phyloP scores from a whole-genome alignment of 177 flowering plant species.

The Vitis hybrid region DNA sequence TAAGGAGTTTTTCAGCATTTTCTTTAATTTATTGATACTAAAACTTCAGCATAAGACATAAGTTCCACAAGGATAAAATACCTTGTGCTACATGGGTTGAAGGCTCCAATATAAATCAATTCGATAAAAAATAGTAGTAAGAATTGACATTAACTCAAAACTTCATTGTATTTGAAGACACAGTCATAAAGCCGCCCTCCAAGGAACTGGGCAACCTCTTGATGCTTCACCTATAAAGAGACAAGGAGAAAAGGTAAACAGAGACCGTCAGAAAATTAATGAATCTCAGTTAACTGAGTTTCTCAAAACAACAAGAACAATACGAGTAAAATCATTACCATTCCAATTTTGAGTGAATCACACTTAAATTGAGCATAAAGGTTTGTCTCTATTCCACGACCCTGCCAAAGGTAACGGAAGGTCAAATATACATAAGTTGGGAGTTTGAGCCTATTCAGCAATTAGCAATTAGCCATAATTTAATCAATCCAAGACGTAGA shows the following conservation, averaged over 20 bases:
- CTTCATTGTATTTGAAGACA: slow-evolving; percentile 89
- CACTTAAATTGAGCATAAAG: slow-evolving; percentile 93
- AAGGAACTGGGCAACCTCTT: slow-evolving; percentile 94
- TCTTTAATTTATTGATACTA: not conserved
- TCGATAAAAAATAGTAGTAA: not conserved
- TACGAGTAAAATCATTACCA: slow-evolving; percentile 47
- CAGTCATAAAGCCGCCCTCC: slow-evolving; percentile 98
- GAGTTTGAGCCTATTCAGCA: not conserved
- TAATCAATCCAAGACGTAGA: no score
- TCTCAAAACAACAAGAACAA: not conserved
- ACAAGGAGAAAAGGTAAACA: not conserved
- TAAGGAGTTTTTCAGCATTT: not conserved
- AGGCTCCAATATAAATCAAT: not conserved
- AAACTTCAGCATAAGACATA: not conserved
- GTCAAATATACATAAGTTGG: not conserved
- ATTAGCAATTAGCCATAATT: not conserved
- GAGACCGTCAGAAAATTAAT: not conserved
- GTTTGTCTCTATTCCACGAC: slow-evolving; percentile 98
- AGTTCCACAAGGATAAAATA: slow-evolving; percentile 3
- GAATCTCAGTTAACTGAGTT: not conserved
- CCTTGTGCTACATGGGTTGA: not conserved
- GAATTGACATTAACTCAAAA: slow-evolving; percentile 19
- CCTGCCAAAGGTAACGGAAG: slow-evolving; percentile 47
- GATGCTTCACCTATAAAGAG: slow-evolving; percentile 81
- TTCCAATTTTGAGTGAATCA: slow-evolving; percentile 94